Conservation (phyloP, 2,329 filamentous ascomycete genomes). For the Alternaria brassicae region DNA sequence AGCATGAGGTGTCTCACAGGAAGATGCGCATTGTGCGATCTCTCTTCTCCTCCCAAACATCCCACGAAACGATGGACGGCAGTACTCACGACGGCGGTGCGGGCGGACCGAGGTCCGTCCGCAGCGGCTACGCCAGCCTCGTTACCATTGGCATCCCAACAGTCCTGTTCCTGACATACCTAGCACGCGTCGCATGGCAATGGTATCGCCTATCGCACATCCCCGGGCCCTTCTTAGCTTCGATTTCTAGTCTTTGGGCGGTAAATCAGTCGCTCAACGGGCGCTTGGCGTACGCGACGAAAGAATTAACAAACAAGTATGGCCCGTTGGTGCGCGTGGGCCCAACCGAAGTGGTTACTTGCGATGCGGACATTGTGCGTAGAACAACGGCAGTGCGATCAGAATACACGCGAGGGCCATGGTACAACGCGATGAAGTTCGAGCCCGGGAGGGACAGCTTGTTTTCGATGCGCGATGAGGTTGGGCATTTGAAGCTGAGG, state of each 20-base stretch:
- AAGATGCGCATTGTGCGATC: neutral
- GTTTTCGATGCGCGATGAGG: constrained; percentile 58
- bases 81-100: neutral
- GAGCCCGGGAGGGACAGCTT: constrained; percentile 60
- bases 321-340: constrained; percentile 52
- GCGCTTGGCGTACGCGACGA: neutral
- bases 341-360: constrained; percentile 57
- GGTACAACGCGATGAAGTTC: constrained; percentile 54
- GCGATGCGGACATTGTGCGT: constrained; percentile 56
- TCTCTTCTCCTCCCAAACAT: too few species aligned
- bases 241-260: constrained; percentile 28
- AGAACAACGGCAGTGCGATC: constrained; percentile 53
- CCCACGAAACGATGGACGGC: neutral
- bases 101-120: neutral
- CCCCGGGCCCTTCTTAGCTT: constrained; percentile 29
- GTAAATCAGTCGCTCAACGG: constrained; percentile 16
- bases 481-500: constrained; percentile 49
- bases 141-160: constrained; percentile 10
- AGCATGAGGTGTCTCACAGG: neutral
- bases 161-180: constrained; percentile 8
- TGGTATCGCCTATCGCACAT: constrained; percentile 35
- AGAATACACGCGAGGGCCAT: constrained; percentile 42
- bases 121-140: neutral
- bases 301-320: constrained; percentile 24
- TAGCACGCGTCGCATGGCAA: constrained; percentile 13